Evolutionary conservation across 306 rosid species (phyloP).

Genomic region (Dryas drummondii): DNA sequence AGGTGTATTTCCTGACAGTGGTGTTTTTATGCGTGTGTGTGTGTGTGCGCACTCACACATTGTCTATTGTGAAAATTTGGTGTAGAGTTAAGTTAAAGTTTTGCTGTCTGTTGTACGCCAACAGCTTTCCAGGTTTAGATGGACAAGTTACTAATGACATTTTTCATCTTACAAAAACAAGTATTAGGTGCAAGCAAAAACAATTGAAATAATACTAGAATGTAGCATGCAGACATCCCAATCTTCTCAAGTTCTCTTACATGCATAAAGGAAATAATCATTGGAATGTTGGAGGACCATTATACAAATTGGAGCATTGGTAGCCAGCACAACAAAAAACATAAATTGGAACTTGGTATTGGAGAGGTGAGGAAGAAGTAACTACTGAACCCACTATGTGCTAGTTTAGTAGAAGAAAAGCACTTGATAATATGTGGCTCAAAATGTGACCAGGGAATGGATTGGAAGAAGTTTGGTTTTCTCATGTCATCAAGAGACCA

Average conservation of each 20-base stretch:
- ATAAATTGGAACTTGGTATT: too few relatives aligned
- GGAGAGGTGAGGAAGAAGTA: too few relatives aligned
- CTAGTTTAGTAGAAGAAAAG: background rate
- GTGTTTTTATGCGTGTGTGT: background rate
- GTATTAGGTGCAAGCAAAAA: background rate
- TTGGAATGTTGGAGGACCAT: conserved; percentile 1
- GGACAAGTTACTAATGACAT: background rate
- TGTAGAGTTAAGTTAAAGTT: background rate
- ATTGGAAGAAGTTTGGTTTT: background rate
- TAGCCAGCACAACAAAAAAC: background rate
- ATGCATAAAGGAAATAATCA: background rate
- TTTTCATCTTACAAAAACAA: background rate
- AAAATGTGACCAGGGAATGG: background rate
- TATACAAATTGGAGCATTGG: conserved; percentile 3
- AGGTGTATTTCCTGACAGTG: background rate
- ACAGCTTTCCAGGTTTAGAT: background rate
- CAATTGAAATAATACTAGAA: background rate
- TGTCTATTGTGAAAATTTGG: background rate
- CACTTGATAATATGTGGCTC: background rate
- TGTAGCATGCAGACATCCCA: background rate
- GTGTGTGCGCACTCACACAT: background rate
- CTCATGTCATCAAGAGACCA: background rate
- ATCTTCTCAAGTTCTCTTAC: background rate
- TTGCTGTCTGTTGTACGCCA: background rate
- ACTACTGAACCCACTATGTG: too few relatives aligned